phyloP scores from a whole-genome alignment of 116 monocot species.

The Papilionanthe hybrid region DNA sequence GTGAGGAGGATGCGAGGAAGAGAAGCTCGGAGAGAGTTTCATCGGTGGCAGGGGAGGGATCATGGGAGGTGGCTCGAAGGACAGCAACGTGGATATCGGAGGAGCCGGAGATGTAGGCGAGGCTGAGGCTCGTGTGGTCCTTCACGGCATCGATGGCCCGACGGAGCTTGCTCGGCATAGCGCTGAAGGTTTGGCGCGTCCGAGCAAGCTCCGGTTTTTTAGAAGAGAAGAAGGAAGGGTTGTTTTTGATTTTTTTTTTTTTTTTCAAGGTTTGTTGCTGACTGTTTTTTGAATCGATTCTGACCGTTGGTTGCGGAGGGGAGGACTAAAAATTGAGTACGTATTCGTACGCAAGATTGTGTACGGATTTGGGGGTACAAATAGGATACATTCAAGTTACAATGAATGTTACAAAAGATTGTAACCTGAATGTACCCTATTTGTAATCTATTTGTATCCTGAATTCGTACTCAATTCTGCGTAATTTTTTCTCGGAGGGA shows the following conservation, averaged over 20 bases:
- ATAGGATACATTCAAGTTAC: no score
- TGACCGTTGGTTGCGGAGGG: neutral
- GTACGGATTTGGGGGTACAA: no score
- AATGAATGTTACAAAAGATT: no score
- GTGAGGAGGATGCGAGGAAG: constrained; percentile 32
- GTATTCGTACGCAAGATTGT: no score
- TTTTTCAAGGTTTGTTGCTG: neutral
- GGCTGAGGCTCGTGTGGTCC: constrained; percentile 68
- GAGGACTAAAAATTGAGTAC: no score
- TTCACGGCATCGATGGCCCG: constrained; percentile 51
- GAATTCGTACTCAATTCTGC: no score
- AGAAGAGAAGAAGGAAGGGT: neutral
- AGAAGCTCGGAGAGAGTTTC: constrained; percentile 25
- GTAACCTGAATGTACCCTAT: no score
- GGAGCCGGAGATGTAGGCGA: constrained; percentile 31
- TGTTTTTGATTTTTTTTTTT: no score
- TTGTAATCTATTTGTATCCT: no score
- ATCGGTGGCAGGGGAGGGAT: constrained; percentile 38
- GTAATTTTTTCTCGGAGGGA: no score
- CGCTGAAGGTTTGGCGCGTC: neutral
- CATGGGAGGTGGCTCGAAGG: constrained; percentile 68
- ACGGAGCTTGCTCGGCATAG: constrained; percentile 56
- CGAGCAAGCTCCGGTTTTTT: neutral
- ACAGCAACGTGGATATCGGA: constrained; percentile 50
- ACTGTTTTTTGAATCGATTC: constrained; percentile 4